Evolutionary conservation across 2,329 filamentous ascomycete genomes (phyloP).

Genomic region (Fusarium incarnatum): DNA sequence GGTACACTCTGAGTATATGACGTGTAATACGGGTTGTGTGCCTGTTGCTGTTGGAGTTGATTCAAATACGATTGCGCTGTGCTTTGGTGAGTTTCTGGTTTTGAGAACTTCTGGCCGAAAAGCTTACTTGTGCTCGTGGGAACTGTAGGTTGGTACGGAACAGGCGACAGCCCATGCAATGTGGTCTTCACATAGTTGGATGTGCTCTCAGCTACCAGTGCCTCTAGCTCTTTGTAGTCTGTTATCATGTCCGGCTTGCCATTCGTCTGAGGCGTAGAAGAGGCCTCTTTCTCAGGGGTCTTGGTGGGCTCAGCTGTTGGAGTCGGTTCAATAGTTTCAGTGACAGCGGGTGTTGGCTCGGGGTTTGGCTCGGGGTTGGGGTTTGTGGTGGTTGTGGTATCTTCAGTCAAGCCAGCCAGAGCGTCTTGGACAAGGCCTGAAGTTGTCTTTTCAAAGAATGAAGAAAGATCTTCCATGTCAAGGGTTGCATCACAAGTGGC

Average conservation of each 20-base stretch:
- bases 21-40: conserved; percentile 52
- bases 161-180: conserved; percentile 56
- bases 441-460: conserved; percentile 57
- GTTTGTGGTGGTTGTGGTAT: conserved; percentile 13
- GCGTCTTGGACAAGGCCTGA: conserved; percentile 56
- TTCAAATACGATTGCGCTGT: conserved; percentile 53
- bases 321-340: conserved; percentile 40
- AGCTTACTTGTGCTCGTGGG: conserved; percentile 54
- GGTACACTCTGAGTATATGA: conserved; percentile 52
- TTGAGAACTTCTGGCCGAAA: not conserved
- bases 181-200: conserved; percentile 60
- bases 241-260: conserved; percentile 51
- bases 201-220: conserved; percentile 58
- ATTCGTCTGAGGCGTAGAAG: conserved; percentile 44
- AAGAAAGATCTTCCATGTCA: conserved; percentile 56
- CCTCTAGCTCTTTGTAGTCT: conserved; percentile 58
- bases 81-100: conserved; percentile 48
- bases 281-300: conserved; percentile 43
- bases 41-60: conserved; percentile 54
- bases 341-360: conserved; percentile 19
- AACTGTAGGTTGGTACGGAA: conserved; percentile 57
- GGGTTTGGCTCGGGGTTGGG: conserved; percentile 36
- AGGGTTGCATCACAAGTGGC: conserved; percentile 48
- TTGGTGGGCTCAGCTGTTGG: conserved; percentile 37
- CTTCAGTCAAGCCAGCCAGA: conserved; percentile 53